Base-by-base conservation (phyloP, 2,329 filamentous ascomycete genomes). In the Trichoderma asperellum region DNA sequence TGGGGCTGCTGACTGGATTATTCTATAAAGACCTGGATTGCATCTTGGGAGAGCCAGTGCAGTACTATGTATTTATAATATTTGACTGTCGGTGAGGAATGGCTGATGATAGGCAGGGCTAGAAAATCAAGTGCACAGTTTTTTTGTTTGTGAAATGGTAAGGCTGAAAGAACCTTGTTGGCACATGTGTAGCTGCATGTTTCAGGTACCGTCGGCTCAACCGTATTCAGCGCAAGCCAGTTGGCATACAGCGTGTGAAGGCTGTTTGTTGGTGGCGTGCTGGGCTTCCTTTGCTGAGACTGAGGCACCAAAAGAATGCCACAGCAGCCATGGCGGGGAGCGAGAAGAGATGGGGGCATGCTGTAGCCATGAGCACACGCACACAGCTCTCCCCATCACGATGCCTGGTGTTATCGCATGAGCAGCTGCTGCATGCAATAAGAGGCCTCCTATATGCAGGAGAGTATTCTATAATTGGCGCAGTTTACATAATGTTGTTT, bases 1-100 rank as follows among this genome's bases (percentile, higher is more conserved):
- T 18, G 40, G 34, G 55, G 11, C 10, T 56, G 64, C 64, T 67
- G 64, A 59, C 64, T 29, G 64, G 64, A 32, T 59, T 49, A 58
- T 52, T 59, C 40, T 43, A 43, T 21, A 43, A n/a, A 32, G 37
- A 52, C 18, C 49, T 16, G 32, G 61, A 52, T n/a, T 29, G 10
- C 40, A 55, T 24, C 34, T 35, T 21, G 61, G 6, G 10, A 40
- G 37, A 55, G 24, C 5, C 7, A 14, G 4, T 2, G 52, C 14
- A 29, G 37, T 34, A n/a, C 10, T 24, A 24, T 24, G 24, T 24
- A 24, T 3, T 2, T 24, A 24, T 21, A n/a, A 8, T n/a, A 2
- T n/a, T 3, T 43, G 47, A 5, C 3, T 49, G 21, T 49, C 10
- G 11, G 47, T 49, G 47, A 24, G 47, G 21, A 21, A 49, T 49